A percentile compares a stretch with the other conserved stretches of the same genome.
Conservation (phyloP, 495 filamentous ascomycete genomes). For the Paragyromitra xinjiangensis region DNA sequence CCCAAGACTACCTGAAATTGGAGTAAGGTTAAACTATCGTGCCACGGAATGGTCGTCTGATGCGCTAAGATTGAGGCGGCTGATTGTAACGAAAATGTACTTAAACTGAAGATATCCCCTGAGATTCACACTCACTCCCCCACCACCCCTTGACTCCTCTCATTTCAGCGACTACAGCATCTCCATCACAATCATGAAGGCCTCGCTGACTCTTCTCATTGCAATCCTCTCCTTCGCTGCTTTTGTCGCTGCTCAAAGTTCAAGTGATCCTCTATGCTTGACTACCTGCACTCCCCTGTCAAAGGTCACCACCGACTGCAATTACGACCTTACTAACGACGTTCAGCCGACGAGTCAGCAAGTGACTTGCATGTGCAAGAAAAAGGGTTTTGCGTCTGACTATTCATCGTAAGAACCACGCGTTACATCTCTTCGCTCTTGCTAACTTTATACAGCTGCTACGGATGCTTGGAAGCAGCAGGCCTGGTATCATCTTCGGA, state of each 20-base stretch:
- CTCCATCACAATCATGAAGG: constrained; percentile 9
- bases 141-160: background rate
- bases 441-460: background rate
- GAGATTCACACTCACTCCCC: background rate
- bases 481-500: background rate
- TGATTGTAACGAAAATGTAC: background rate
- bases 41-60: background rate
- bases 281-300: background rate
- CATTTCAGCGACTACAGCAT: background rate
- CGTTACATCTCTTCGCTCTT: background rate
- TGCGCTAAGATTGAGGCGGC: background rate
- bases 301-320: background rate
- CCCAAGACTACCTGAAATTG: background rate
- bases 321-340: background rate
- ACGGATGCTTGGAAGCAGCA: background rate
- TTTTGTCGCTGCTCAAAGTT: background rate
- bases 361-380: background rate
- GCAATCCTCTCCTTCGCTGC: background rate
- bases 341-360: background rate
- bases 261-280: background rate
- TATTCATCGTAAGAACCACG: background rate
- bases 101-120: background rate
- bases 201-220: background rate
- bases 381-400: background rate
- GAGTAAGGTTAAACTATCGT: background rate